phyloP scores from a whole-genome alignment of 257 asterid genomes.

The Nicotiana tomentosiformis region DNA sequence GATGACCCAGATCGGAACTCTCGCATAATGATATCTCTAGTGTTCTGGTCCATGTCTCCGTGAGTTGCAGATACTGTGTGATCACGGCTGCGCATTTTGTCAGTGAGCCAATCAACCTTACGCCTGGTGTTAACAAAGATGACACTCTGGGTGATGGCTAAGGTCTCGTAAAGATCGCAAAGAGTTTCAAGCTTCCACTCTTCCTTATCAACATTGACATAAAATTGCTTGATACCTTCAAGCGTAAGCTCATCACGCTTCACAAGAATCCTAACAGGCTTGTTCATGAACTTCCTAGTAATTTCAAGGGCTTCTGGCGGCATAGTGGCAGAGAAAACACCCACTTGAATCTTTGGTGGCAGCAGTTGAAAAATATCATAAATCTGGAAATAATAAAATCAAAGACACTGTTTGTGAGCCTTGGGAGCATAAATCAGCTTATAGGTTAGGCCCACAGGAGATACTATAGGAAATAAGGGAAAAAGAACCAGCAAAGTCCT shows the following conservation, averaged over 20 bases:
- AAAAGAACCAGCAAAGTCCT: neutral
- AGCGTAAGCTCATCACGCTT: constrained; percentile 48
- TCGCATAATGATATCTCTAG: constrained; percentile 46
- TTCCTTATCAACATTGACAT: constrained; percentile 38
- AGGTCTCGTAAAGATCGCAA: constrained; percentile 41
- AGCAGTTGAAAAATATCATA: constrained; percentile 43
- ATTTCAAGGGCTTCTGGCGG: constrained; percentile 51
- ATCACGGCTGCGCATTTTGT: constrained; percentile 41
- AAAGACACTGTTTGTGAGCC: neutral
- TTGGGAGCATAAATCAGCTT: neutral
- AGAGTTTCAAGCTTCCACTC: constrained; percentile 42
- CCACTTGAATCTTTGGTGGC: constrained; percentile 47
- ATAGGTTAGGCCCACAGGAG: neutral
- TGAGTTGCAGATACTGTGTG: constrained; percentile 46
- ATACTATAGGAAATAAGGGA: neutral
- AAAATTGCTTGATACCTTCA: constrained; percentile 44
- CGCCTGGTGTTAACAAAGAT: constrained; percentile 47
- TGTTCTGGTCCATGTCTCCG: constrained; percentile 50
- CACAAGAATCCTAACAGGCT: constrained; percentile 43
- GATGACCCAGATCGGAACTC: constrained; percentile 62
- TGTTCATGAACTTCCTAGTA: constrained; percentile 44
- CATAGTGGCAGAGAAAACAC: constrained; percentile 49
- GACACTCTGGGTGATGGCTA: constrained; percentile 47
- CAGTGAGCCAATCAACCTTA: constrained; percentile 47
- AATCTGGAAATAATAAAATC: constrained; percentile 20